Evolutionary conservation across 768 basidiomycete genomes (phyloP).

Genomic region (Mycena vulgaris): DNA sequence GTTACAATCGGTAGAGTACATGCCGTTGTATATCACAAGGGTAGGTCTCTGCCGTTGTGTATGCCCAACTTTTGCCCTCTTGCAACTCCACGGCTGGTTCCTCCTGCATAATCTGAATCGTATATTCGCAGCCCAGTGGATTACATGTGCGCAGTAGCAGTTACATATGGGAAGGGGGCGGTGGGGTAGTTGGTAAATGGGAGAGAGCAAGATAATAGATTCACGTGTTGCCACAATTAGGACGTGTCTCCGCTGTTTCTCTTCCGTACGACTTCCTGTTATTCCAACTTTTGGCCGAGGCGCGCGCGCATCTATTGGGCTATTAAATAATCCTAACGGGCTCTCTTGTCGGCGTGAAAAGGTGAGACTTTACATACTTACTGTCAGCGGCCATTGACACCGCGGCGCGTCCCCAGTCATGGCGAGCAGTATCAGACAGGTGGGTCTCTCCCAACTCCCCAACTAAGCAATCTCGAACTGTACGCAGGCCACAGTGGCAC

Average conservation of each 20-base stretch:
- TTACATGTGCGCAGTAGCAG: no score
- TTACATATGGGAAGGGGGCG: no score
- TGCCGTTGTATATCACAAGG: no score
- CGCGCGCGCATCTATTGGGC: constrained; percentile 6
- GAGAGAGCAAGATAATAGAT: not conserved
- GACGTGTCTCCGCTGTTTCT: constrained; percentile 16
- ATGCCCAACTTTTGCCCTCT: no score
- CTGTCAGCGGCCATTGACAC: not conserved
- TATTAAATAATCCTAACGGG: not conserved
- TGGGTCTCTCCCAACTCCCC: not conserved
- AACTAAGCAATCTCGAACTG: constrained; percentile 1
- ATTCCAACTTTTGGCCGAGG: not conserved
- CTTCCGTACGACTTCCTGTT: not conserved
- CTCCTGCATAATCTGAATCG: no score
- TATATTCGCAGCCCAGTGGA: no score
- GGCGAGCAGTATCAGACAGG: constrained; percentile 38
- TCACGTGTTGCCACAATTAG: constrained; percentile 11
- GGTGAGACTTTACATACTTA: not conserved
- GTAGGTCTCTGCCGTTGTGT: no score
- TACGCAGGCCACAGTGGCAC: constrained; percentile 55
- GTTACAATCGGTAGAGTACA: no score
- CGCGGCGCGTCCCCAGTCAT: constrained; percentile 25
- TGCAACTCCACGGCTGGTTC: no score
- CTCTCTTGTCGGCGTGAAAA: not conserved
- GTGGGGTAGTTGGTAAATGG: not conserved